phyloP scores from a whole-genome alignment of 2,329 filamentous ascomycete genomes.

The Penicillium palitans region DNA sequence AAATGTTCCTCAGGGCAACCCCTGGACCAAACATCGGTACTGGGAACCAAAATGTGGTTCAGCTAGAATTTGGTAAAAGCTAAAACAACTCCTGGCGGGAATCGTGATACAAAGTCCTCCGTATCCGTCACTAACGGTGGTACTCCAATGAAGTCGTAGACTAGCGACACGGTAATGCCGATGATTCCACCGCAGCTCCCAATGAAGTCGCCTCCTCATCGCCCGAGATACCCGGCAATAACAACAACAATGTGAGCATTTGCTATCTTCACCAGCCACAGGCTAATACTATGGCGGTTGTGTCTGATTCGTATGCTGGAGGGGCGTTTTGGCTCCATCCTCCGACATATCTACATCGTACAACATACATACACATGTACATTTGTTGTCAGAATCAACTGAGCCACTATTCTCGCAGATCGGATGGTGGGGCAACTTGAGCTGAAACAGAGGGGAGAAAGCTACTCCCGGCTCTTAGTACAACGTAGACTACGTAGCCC shows the following conservation, averaged over 20 bases:
- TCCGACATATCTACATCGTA: slow-evolving; percentile 4
- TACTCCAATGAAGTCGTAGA: slow-evolving; percentile 1
- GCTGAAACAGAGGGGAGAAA: slow-evolving; percentile 19
- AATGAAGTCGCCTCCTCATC: not conserved
- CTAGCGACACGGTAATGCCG: not conserved
- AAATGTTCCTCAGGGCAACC: not conserved
- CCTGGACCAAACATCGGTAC: not conserved
- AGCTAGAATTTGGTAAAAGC: not conserved
- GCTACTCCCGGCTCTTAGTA: not conserved
- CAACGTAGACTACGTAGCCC: slow-evolving; percentile 12
- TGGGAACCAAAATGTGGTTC: not conserved
- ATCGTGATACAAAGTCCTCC: not conserved
- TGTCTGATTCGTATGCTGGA: slow-evolving; percentile 5
- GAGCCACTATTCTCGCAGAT: slow-evolving; percentile 18
- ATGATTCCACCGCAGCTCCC: not conserved
- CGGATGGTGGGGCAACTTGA: slow-evolving; percentile 16
- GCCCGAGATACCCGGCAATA: slow-evolving; percentile 7
- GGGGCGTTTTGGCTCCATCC: not conserved
- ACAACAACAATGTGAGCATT: slow-evolving; percentile 1
- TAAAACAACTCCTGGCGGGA: not conserved
- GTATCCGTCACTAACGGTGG: not conserved
- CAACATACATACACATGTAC: not conserved
- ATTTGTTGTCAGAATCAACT: not conserved
- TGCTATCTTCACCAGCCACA: slow-evolving; percentile 12
- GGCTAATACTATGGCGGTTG: not conserved